A percentile compares a stretch with the other conserved stretches of the same genome.
Evolutionary conservation across 176 grass and related monocot species (phyloP).

Genomic region (Saccharum spontaneum): DNA sequence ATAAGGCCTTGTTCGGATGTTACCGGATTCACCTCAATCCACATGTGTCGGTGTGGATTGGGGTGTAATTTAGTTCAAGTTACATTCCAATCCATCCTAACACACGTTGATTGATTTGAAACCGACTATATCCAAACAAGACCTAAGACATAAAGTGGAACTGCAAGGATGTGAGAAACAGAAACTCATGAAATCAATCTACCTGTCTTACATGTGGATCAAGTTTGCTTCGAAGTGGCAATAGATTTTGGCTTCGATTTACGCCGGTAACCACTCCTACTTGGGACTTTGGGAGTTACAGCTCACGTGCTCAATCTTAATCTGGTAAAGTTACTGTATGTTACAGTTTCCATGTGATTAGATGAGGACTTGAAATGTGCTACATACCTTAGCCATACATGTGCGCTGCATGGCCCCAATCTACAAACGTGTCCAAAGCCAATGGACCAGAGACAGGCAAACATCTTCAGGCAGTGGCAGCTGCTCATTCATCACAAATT

Average conservation of each 20-base stretch:
- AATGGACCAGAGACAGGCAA: slow-evolving; percentile 12
- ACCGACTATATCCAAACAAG: too few species aligned
- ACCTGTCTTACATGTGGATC: neutral
- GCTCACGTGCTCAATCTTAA: neutral
- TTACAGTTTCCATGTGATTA: neutral
- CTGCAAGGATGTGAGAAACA: neutral
- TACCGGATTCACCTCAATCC: too few species aligned
- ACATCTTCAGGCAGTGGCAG: slow-evolving; percentile 13
- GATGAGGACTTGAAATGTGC: neutral
- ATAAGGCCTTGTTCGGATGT: too few species aligned
- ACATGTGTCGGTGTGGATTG: too few species aligned
- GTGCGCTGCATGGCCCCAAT: neutral
- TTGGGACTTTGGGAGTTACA: neutral
- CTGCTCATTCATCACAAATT: neutral
- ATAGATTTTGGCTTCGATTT: neutral
- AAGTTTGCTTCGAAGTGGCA: neutral
- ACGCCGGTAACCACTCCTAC: neutral
- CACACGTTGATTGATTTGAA: too few species aligned
- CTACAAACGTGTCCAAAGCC: neutral
- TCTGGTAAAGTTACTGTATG: neutral
- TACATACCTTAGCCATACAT: neutral
- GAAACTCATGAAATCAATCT: neutral
- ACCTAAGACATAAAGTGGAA: neutral
- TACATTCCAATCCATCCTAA: too few species aligned
- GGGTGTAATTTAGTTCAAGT: too few species aligned